Evolutionary conservation across 2,329 filamentous ascomycete species (phyloP).

Genomic region (Zymoseptoria tritici): DNA sequence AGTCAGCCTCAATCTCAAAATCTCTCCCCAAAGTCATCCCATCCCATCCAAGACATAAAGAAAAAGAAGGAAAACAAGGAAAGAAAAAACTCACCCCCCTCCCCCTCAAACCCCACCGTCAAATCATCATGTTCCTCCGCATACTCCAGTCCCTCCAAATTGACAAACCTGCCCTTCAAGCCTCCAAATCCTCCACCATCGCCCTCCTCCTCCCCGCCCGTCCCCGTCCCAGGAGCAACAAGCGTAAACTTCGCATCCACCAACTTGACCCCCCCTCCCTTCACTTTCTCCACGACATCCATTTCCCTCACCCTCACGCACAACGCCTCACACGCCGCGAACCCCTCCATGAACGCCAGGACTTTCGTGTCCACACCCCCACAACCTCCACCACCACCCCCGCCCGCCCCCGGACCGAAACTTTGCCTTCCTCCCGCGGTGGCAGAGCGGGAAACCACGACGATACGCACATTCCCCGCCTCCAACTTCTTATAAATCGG

Average conservation of each 20-base stretch:
- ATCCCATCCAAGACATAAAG: constrained; percentile 9
- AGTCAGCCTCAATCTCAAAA: constrained; percentile 20
- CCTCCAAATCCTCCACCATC: not conserved
- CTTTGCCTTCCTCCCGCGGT: too few species aligned
- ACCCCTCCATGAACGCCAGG: constrained; percentile 81
- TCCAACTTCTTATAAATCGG: constrained; percentile 95
- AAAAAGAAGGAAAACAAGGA: not conserved
- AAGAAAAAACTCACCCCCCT: constrained; percentile 36
- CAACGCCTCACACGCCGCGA: constrained; percentile 80
- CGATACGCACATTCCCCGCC: constrained; percentile 68
- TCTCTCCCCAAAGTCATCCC: constrained; percentile 25
- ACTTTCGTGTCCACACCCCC: constrained; percentile 41
- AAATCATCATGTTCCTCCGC: constrained; percentile 92
- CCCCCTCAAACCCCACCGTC: constrained; percentile 72
- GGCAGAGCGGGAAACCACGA: constrained; percentile 56
- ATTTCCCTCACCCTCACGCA: constrained; percentile 79
- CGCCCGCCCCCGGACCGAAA: not conserved
- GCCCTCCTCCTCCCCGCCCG: constrained; percentile 41
- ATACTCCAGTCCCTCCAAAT: constrained; percentile 79
- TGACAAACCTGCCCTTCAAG: constrained; percentile 63
- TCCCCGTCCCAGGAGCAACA: constrained; percentile 50
- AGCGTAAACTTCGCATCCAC: constrained; percentile 81
- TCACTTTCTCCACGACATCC: constrained; percentile 64
- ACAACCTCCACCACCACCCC: not conserved
- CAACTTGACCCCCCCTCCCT: constrained; percentile 66